Base-by-base conservation (phyloP, 805 yeast genomes). In the Lipomyces oligophaga region DNA sequence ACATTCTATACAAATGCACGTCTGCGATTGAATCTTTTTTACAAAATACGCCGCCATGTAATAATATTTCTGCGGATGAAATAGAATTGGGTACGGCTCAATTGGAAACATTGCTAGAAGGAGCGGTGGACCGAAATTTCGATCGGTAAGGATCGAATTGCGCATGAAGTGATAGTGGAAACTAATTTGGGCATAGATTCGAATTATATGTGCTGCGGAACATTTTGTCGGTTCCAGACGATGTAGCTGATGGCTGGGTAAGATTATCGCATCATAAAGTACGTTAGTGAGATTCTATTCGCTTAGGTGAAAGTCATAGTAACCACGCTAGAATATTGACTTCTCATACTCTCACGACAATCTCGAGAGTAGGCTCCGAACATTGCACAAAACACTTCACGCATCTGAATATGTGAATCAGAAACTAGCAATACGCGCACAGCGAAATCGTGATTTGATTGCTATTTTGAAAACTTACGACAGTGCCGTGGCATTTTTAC, bases 151-250 rank as follows among this genome's bases (percentile, higher is more conserved):
- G 20, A n/a, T n/a, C n/a, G n/a, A n/a, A 6, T 13, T 22, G 16
- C 8, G 21, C 15, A 5, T 11, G 20, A 13, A 11, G 24, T 18
- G 16, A 5, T 21, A 4, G 7, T 13, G 13, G 25, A 2, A 26
- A 24, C 21, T 32, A 22, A 24, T 22, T 18, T n/a, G 15, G 13
- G 10, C 22, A 2, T 24, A 52, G 56, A 28, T 80, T 85, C 58
- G 97, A 89, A 66, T 67, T 87, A 27, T 89, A 89, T 64, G 76
- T 85, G 1, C 67, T 86, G 41, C 68, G 96, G 60, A 89, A 89
- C 61, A 77, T 89, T 10, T 70, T 89, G 44, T 75, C 75, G 10
- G 68, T 89, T 15, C 95, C 96, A 0, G 66, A 65, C 4, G 83
- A 80, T 11, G 68, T 85, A 27, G 71, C 83, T 0, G 74, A 73